These are phyloP conservation scores for Pneumocystis jirovecii DNA, from an alignment of 1,139 yeast genomes.

Conservation along the genomic window DNA sequence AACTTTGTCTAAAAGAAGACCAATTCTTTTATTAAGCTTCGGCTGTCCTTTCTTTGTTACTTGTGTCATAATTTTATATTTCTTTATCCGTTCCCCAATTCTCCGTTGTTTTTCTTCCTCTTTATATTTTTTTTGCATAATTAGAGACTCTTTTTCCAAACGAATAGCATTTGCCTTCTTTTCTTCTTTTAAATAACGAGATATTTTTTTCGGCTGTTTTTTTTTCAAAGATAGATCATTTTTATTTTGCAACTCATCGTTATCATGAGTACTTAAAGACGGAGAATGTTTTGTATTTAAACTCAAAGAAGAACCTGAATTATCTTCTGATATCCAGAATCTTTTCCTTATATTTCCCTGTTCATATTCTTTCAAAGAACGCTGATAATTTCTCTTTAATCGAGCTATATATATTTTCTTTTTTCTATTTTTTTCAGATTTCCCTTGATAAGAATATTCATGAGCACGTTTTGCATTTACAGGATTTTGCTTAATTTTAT, in stretches of 20 bases:
- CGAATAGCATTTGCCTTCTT: conserved; percentile 5
- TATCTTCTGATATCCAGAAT: background rate
- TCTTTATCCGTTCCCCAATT: conserved; percentile 5
- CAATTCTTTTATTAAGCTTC: conserved; percentile 14
- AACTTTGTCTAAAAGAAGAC: conserved; percentile 12
- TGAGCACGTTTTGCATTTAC: background rate
- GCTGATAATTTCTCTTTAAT: background rate
- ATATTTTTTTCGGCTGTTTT: background rate
- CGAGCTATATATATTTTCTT: background rate
- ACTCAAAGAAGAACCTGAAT: background rate
- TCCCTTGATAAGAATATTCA: background rate
- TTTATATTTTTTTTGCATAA: conserved; percentile 3
- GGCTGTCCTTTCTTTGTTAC: conserved; percentile 13
- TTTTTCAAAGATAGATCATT: background rate
- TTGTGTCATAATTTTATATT: conserved; percentile 11
- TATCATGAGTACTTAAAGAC: background rate
- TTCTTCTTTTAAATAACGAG: conserved; percentile 8
- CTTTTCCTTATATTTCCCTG: background rate
- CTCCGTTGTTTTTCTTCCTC: conserved; percentile 4
- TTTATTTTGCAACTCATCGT: background rate
- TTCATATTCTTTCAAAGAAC: background rate
- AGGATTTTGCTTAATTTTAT: background rate
- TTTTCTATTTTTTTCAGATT: background rate
- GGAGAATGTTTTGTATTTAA: background rate
- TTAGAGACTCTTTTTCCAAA: background rate